Base-by-base conservation (phyloP, 75 land plant genomes). In the Picea glauca region DNA sequence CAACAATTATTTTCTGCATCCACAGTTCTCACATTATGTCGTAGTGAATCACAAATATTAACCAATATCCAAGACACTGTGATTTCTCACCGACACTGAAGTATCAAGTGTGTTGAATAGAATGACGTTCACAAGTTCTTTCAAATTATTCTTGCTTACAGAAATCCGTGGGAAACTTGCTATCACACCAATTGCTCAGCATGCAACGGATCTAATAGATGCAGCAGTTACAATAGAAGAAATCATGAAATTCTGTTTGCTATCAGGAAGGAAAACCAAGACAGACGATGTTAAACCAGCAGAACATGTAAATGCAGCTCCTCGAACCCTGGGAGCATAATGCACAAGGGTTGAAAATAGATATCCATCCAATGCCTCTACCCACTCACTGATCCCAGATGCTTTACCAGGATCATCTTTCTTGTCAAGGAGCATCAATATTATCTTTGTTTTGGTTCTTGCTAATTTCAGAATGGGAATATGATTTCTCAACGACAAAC, bases 241-340 rank as follows among this genome's bases (percentile, higher is more conserved):
- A 30, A 91, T 60, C 54, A 94, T 83, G 59, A 84, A 91, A 13
- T 81, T 84, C 75, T 92, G 88, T 33, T 91, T 84, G 40, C 79
- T 81, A 54, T 82, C 78, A 60, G 83, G 30, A 12, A 97, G 90
- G 60, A 79, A 74, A 75, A 76, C 81, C 78, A 92, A 98, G 20
- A 89, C 90, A 75, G 88, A 77, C 26, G 88, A 84, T 77, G 98
- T 98, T 33, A 90, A 83, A 43, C 99, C 98, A 33, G 94, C 98
- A 89, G 93, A 98, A 80, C 99, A 98, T 26, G 96, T 98, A 21
- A 98, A 58, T 50, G 99, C 85, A 60, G 93, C 96, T 68, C 93
- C 94, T 80, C 98, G 93, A 62, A 98, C 98, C 98, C 87, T 90
- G 0, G 89, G 81, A 50, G 90, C 83, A 79, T 58, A 21, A 84